These are phyloP conservation scores for Boletus sp. DNA, from an alignment of 768 basidiomycete species.

Conservation along the genomic window DNA sequence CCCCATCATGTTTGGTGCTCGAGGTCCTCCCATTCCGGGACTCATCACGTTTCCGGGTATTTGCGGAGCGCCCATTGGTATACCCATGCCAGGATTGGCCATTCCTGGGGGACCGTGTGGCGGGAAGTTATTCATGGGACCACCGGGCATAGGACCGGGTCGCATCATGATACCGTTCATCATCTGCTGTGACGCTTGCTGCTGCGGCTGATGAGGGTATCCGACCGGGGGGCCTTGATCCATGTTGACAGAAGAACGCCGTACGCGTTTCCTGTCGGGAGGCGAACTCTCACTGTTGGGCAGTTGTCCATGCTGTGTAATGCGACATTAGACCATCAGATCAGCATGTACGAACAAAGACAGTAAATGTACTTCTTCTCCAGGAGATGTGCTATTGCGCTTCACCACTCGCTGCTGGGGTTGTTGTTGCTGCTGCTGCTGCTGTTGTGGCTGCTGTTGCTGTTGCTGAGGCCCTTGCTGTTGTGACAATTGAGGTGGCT, in stretches of 20 bases:
- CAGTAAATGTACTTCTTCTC: constrained; percentile 50
- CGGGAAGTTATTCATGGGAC: constrained; percentile 35
- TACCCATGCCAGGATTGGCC: constrained; percentile 32
- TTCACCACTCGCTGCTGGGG: constrained; percentile 36
- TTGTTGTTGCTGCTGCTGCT: constrained; percentile 33
- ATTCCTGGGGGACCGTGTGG: constrained; percentile 32
- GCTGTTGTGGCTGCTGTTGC: constrained; percentile 6
- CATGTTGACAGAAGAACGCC: constrained; percentile 45
- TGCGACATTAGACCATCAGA: constrained; percentile 1
- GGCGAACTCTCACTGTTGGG: constrained; percentile 54
- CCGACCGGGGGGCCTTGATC: constrained; percentile 42
- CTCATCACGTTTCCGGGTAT: constrained; percentile 33
- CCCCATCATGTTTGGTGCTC: constrained; percentile 30
- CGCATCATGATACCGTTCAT: constrained; percentile 42
- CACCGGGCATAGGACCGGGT: constrained; percentile 31
- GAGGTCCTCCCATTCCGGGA: constrained; percentile 36
- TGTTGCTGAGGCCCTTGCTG: constrained; percentile 27
- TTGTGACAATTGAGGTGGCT: constrained; percentile 22
- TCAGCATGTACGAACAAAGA: neutral
- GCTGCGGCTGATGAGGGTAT: constrained; percentile 35
- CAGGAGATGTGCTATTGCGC: constrained; percentile 61
- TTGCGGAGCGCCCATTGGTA: constrained; percentile 35
- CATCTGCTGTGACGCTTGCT: constrained; percentile 38
- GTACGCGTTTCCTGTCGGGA: constrained; percentile 52
- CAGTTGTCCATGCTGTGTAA: constrained; percentile 43